Evolutionary conservation across 768 basidiomycete species (phyloP).

Genomic region (Cyathus striatus): DNA sequence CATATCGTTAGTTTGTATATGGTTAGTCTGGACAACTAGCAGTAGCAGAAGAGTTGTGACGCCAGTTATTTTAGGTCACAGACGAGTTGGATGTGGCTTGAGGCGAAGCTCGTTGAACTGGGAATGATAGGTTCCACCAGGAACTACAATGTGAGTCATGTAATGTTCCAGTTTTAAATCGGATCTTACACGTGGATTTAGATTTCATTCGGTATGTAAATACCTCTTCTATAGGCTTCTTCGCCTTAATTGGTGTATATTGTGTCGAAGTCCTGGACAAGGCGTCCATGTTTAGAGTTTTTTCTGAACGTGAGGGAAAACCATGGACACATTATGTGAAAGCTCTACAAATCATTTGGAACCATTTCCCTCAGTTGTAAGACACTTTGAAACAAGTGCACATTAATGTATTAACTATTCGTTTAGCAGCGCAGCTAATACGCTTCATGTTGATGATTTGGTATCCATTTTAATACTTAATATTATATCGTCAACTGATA

Average conservation of each 20-base stretch:
- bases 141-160: conserved; percentile 59
- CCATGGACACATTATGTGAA: conserved; percentile 81
- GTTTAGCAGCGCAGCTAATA: conserved; percentile 58
- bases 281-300: conserved; percentile 85
- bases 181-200: conserved; percentile 11
- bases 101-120: conserved; percentile 81
- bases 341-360: conserved; percentile 83
- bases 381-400: conserved; percentile 8
- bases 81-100: conserved; percentile 87
- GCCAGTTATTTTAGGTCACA: conserved; percentile 56
- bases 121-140: conserved; percentile 72
- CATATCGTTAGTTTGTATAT: conserved; percentile 61
- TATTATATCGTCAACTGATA: background rate
- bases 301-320: conserved; percentile 65
- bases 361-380: conserved; percentile 77
- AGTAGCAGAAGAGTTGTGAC: background rate
- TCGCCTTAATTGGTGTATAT: too few species aligned
- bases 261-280: conserved; percentile 74
- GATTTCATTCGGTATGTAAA: conserved; percentile 59
- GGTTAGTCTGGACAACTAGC: conserved; percentile 35
- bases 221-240: too few species aligned
- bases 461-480: conserved; percentile 22
- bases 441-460: conserved; percentile 86
- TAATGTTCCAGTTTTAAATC: background rate
- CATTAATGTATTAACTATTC: background rate